Evolutionary conservation across 2,329 filamentous ascomycete genomes (phyloP).

Genomic region (Cercospora janseana): DNA sequence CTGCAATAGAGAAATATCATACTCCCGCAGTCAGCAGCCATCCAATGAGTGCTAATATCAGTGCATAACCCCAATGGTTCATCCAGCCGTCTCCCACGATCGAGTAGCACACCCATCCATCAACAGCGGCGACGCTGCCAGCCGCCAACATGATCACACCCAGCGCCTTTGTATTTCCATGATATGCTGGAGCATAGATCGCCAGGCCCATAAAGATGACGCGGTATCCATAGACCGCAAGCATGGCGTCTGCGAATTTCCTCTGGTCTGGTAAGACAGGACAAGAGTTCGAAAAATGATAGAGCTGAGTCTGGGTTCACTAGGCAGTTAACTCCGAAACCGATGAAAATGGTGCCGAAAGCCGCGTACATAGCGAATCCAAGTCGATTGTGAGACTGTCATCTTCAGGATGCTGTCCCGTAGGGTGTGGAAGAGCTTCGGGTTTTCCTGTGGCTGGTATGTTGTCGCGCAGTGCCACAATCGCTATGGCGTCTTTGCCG

Average conservation of each 20-base stretch:
- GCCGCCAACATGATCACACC: conserved; percentile 10
- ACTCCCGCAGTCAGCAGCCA: conserved; percentile 2
- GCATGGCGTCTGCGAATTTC: conserved; percentile 7
- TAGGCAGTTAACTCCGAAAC: conserved; percentile 7
- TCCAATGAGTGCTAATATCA: not conserved
- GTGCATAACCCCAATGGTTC: conserved; percentile 15
- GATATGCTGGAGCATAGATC: conserved; percentile 1
- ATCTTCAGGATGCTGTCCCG: not conserved
- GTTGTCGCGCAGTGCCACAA: not conserved
- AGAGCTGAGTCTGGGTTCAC: conserved; percentile 9
- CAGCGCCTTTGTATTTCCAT: conserved; percentile 5
- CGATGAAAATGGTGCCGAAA: conserved; percentile 14
- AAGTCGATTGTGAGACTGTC: conserved; percentile 9
- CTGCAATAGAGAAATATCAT: too few relatives aligned
- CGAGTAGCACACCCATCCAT: conserved; percentile 4
- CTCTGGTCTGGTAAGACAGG: conserved; percentile 3
- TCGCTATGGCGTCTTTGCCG: too few relatives aligned
- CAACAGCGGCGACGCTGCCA: not conserved
- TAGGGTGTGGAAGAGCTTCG: not conserved
- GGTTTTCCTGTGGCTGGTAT: not conserved
- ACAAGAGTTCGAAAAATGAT: conserved; percentile 11
- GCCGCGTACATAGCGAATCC: conserved; percentile 3
- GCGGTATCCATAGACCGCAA: conserved; percentile 6
- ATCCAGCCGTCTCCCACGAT: conserved; percentile 1
- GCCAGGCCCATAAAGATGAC: conserved; percentile 10